Base-by-base conservation (phyloP, 2,329 filamentous ascomycete genomes). In the Chaetomiaceae sp. region DNA sequence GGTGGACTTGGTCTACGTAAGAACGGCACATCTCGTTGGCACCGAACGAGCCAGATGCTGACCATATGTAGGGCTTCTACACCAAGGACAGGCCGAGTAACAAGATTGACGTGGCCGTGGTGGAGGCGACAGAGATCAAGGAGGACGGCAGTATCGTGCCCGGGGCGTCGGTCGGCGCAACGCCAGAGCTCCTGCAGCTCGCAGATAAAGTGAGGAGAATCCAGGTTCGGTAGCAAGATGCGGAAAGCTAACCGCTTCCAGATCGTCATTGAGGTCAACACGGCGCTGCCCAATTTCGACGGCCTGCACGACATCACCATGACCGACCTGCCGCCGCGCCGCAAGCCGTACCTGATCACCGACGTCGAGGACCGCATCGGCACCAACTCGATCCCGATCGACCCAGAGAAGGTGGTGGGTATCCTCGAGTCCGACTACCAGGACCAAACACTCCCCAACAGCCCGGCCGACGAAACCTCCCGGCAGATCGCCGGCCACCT, bases 261-360 rank as follows among this genome's bases (percentile, higher is more conserved):
- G 77, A 80, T 95, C 68, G 88, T 95, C 61, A 87, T 95, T 61
- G 88, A 95, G 70, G 85, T 95, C 68, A 95, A 95, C 73, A 95
- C 89, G 0, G 73, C 88, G 1, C 79, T 86, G 41, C 88, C 88
- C 5, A 88, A 81, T 35, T 90, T 95, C 60, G 84, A 93, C 65
- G 89, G 88, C 42, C 77, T 95, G 15, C 88, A 95, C 73, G 89
- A 95, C 60, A 94, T 95, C 63, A 89, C 86, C 51, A 84, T 90
- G 76, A 88, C 84, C n/a, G 85, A 93, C 56, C 71, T 90, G 10
- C 88, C 88, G 15, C 88, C 88, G 2, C 69, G 75, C 55, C 76
- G 88, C 56, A 94, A 93, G 71, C 88, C 88, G 2, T 93, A 91
- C 68, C 73, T 93, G 20, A 83, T 95, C 66, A 93, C 88, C 77